These are phyloP conservation scores for Clavispora asparagi DNA, from an alignment of 805 yeast species.

Conservation along the genomic window DNA sequence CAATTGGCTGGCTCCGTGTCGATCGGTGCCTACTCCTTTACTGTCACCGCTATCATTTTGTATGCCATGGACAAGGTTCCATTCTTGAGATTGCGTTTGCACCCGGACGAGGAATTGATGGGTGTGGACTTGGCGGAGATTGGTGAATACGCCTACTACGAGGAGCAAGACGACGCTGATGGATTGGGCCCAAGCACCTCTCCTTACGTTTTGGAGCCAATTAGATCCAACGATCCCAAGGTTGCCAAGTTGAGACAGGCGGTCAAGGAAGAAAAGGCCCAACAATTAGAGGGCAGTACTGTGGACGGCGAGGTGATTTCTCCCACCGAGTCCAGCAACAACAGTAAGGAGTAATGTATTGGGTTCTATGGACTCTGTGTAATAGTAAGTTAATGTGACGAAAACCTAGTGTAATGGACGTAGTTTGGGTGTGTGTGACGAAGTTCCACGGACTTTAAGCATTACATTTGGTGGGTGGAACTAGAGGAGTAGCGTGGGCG, in stretches of 20 bases:
- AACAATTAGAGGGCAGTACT: constrained; percentile 8
- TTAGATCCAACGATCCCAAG: constrained; percentile 52
- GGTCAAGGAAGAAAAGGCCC: constrained; percentile 11
- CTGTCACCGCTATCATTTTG: constrained; percentile 64
- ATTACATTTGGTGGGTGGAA: too few relatives aligned
- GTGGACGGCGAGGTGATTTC: constrained; percentile 11
- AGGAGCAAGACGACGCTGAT: constrained; percentile 37
- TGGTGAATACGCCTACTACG: constrained; percentile 79
- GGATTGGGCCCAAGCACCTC: constrained; percentile 19
- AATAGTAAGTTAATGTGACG: not conserved
- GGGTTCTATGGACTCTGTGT: too few relatives aligned
- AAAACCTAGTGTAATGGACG: too few relatives aligned
- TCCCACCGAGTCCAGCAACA: constrained; percentile 9
- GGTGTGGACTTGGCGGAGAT: constrained; percentile 90
- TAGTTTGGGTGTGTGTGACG: too few relatives aligned
- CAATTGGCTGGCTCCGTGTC: constrained; percentile 78
- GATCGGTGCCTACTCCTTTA: constrained; percentile 70
- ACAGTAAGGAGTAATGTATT: constrained; percentile 8
- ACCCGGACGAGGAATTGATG: constrained; percentile 78
- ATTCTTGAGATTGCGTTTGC: constrained; percentile 72
- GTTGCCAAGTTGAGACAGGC: constrained; percentile 28
- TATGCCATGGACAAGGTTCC: constrained; percentile 70
- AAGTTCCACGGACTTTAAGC: too few relatives aligned
- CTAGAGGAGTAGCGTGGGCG: too few relatives aligned
- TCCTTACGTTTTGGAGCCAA: constrained; percentile 70